These are phyloP conservation scores for Phytophthora sojae DNA, from an alignment of 352 stramenopile species.

Conservation along the genomic window DNA sequence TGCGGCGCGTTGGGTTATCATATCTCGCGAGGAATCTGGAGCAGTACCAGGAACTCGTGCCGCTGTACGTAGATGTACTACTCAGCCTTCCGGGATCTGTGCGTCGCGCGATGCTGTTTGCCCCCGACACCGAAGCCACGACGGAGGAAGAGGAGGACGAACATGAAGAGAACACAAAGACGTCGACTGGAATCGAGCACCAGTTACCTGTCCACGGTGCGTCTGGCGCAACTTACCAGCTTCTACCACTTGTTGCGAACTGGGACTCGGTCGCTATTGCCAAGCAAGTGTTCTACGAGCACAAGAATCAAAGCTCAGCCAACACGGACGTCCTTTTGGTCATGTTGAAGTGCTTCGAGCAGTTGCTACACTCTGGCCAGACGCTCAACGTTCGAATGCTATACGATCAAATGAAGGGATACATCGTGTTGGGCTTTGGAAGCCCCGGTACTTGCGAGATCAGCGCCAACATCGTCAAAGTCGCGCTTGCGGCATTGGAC, in stretches of 20 bases:
- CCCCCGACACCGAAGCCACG: background rate
- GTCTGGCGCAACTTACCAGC: slow-evolving; percentile 60
- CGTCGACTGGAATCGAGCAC: slow-evolving; percentile 20
- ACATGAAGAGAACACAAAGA: background rate
- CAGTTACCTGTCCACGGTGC: slow-evolving; percentile 63
- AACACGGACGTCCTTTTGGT: slow-evolving; percentile 56
- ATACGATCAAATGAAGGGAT: slow-evolving; percentile 70
- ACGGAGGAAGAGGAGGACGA: slow-evolving; percentile 15
- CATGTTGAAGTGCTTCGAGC: slow-evolving; percentile 62
- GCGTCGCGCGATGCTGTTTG: slow-evolving; percentile 48
- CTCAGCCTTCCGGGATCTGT: slow-evolving; percentile 60
- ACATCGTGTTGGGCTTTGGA: slow-evolving; percentile 53
- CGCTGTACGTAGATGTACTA: slow-evolving; percentile 80
- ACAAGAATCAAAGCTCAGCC: slow-evolving; percentile 41
- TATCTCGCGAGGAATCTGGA: slow-evolving; percentile 65
- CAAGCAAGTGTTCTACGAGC: slow-evolving; percentile 83
- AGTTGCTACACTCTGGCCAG: slow-evolving; percentile 35
- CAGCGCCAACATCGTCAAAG: slow-evolving; percentile 43
- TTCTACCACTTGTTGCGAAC: slow-evolving; percentile 48
- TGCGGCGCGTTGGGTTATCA: slow-evolving; percentile 67
- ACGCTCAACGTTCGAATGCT: slow-evolving; percentile 41
- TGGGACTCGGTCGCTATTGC: slow-evolving; percentile 75
- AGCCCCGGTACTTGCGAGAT: slow-evolving; percentile 46
- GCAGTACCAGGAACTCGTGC: slow-evolving; percentile 79
- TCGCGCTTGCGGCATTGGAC: slow-evolving; percentile 20